Percentiles rank a stretch among this genome's conserved stretches.
Conservation (phyloP, 352 stramenopile species). For the Globisporangium abappressorium region DNA sequence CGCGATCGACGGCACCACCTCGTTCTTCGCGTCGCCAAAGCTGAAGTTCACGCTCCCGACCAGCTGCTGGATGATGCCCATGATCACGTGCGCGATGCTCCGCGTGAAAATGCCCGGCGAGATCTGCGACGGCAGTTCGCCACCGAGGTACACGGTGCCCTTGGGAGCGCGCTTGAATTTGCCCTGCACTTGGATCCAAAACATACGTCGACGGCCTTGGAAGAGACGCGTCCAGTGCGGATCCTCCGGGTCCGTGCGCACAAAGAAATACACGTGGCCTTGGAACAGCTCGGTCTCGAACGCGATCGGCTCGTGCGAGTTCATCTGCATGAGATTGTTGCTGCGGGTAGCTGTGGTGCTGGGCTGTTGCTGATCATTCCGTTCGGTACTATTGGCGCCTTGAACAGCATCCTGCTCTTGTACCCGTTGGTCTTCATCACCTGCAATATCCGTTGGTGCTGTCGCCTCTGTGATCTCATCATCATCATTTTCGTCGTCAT, state of each 20-base stretch:
- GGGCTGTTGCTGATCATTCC: not conserved
- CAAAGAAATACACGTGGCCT: slow-evolving; percentile 77
- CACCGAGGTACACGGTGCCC: slow-evolving; percentile 67
- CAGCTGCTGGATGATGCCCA: slow-evolving; percentile 70
- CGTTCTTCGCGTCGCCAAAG: slow-evolving; percentile 44
- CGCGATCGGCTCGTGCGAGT: slow-evolving; percentile 48
- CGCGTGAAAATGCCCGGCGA: slow-evolving; percentile 70
- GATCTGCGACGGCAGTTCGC: slow-evolving; percentile 64
- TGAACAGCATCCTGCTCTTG: not conserved
- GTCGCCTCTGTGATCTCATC: not conserved
- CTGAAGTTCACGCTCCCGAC: slow-evolving; percentile 65
- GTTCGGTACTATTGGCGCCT: not conserved
- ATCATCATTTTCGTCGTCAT: not conserved
- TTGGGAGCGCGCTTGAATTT: slow-evolving; percentile 63
- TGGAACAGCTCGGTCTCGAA: slow-evolving; percentile 89
- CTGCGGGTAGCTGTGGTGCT: not conserved
- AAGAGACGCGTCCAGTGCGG: slow-evolving; percentile 58
- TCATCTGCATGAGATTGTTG: slow-evolving; percentile 42
- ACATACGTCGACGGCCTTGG: slow-evolving; percentile 59
- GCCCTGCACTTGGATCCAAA: slow-evolving; percentile 88
- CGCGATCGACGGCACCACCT: slow-evolving; percentile 56
- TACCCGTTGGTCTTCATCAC: not conserved
- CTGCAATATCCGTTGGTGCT: not conserved
- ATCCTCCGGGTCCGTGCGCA: slow-evolving; percentile 65
- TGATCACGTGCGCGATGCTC: slow-evolving; percentile 73